These are phyloP conservation scores for Penicillium chermesinum DNA, from an alignment of 495 filamentous ascomycete genomes.

Conservation along the genomic window DNA sequence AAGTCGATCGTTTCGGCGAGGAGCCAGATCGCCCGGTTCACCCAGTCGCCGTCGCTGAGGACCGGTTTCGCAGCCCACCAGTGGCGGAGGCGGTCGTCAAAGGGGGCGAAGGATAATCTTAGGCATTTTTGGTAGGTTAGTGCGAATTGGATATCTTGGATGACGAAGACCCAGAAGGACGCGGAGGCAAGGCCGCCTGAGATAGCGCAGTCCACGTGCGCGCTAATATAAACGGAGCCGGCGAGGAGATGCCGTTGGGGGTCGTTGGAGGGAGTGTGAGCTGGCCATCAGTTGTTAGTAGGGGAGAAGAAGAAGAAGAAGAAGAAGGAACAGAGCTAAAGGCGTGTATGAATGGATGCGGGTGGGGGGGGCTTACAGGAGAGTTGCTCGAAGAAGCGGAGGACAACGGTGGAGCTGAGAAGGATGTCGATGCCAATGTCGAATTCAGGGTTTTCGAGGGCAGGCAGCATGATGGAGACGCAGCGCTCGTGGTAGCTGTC, in stretches of 20 bases:
- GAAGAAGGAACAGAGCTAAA: too few species aligned
- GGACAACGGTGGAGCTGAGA: conserved; percentile 37
- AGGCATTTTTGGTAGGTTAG: conserved; percentile 36
- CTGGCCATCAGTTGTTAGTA: too few species aligned
- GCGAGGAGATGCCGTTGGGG: conserved; percentile 38
- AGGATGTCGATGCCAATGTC: conserved; percentile 38
- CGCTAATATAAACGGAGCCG: conserved; percentile 41
- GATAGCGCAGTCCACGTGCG: conserved; percentile 36
- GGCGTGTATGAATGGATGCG: neutral
- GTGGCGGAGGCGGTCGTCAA: conserved; percentile 31
- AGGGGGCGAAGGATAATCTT: conserved; percentile 32
- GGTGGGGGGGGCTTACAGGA: conserved; percentile 24
- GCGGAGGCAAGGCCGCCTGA: conserved; percentile 36
- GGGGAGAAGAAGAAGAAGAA: too few species aligned
- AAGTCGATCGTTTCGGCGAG: conserved; percentile 37
- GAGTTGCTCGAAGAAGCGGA: conserved; percentile 41
- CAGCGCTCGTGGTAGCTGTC: conserved; percentile 42
- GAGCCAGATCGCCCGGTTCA: conserved; percentile 36
- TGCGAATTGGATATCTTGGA: conserved; percentile 41
- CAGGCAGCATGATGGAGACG: conserved; percentile 37
- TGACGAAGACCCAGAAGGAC: conserved; percentile 42
- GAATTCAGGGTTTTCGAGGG: conserved; percentile 32
- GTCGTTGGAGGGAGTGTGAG: conserved; percentile 34
- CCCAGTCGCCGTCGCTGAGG: conserved; percentile 37
- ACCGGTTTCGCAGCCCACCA: conserved; percentile 26